phyloP scores from a whole-genome alignment of 192 early-diverging fungal genomes.

The Bifiguratus adelaidae region DNA sequence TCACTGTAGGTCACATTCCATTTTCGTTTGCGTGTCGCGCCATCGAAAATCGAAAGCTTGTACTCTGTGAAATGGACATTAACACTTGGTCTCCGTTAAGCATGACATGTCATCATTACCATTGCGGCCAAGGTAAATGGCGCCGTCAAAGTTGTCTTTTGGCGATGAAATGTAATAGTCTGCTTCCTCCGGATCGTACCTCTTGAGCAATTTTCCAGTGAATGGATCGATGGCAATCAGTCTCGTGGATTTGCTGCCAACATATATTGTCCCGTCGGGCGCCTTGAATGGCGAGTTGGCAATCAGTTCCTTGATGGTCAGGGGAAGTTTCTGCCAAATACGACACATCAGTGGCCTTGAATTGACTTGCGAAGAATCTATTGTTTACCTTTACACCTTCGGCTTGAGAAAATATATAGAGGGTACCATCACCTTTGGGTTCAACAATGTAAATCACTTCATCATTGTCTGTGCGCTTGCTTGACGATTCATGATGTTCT shows the following conservation, averaged over 20 bases:
- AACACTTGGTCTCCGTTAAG: too few species aligned
- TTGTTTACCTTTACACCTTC: conserved; percentile 42
- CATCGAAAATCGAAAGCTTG: conserved; percentile 43
- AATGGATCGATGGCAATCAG: conserved; percentile 61
- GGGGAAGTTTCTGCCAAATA: conserved; percentile 41
- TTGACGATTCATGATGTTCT: not conserved
- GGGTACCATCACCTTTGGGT: conserved; percentile 52
- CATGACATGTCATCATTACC: conserved; percentile 14
- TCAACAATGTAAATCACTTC: conserved; percentile 63
- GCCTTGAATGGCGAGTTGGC: conserved; percentile 42
- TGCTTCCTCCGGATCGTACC: conserved; percentile 37
- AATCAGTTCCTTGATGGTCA: conserved; percentile 62
- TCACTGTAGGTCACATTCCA: conserved; percentile 27
- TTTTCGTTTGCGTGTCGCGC: conserved; percentile 13
- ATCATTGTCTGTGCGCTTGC: conserved; percentile 4
- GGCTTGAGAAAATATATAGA: conserved; percentile 48
- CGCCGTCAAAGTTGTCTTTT: conserved; percentile 15
- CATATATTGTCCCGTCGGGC: conserved; percentile 45
- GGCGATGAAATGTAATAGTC: conserved; percentile 7
- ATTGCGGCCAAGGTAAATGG: conserved; percentile 20
- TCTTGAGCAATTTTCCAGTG: conserved; percentile 46
- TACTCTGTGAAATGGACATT: conserved; percentile 29
- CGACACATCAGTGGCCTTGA: not conserved
- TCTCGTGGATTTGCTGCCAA: conserved; percentile 51
- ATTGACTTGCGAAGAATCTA: not conserved